phyloP scores from a whole-genome alignment of 148 eudicot species.

The Rhododendron vialii region DNA sequence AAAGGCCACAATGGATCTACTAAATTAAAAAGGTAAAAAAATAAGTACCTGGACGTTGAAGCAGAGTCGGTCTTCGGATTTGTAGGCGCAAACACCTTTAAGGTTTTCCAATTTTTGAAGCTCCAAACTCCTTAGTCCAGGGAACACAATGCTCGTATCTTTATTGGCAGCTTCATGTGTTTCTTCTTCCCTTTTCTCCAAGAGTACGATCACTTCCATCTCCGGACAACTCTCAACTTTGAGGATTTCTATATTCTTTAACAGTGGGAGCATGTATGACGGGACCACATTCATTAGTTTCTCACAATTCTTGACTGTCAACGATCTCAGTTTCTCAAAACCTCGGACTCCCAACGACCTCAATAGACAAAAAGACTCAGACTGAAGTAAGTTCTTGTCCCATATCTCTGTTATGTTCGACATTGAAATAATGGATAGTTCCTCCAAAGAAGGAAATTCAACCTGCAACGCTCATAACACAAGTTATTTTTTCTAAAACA shows the following conservation, averaged over 20 bases:
- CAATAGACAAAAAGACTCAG: no score
- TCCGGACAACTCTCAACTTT: rapidly evolving
- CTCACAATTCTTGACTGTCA: neutral
- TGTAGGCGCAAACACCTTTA: neutral
- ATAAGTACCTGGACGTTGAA: neutral
- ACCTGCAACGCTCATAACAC: no score
- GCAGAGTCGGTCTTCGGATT: neutral
- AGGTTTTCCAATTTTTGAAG: neutral
- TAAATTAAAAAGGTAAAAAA: no score
- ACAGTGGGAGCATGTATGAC: neutral
- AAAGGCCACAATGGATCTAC: no score
- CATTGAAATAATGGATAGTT: no score
- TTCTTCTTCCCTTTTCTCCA: neutral
- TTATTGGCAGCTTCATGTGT: neutral
- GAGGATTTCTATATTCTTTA: neutral
- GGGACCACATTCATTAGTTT: neutral
- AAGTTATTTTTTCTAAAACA: no score
- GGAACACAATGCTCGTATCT: neutral
- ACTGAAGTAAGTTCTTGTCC: no score
- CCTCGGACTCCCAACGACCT: no score
- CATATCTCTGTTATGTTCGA: no score
- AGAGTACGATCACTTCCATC: neutral
- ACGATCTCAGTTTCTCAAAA: no score
- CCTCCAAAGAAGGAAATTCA: no score
- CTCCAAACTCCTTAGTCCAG: neutral